Conservation (phyloP, 305 asterid genomes). For the Caryopteris hybrid region DNA sequence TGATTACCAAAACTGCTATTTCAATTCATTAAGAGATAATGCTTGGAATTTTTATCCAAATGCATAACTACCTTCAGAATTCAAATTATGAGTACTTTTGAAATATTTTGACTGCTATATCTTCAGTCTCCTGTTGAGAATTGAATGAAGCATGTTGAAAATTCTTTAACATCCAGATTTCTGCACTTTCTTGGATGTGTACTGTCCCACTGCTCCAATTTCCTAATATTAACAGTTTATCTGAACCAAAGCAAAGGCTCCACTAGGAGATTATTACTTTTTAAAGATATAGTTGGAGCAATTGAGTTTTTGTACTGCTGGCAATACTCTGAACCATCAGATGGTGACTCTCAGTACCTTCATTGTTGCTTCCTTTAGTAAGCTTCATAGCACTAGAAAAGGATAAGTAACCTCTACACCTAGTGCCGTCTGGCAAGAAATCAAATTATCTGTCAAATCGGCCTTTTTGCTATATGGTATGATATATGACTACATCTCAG, state of each 20-base stretch:
- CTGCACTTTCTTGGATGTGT: not conserved
- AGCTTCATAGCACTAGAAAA: not conserved
- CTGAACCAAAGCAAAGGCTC: slow-evolving; percentile 1
- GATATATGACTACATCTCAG: not conserved
- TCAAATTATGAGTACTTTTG: not conserved
- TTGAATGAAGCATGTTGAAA: no score
- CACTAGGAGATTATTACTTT: slow-evolving; percentile 3
- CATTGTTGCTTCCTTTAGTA: slow-evolving; percentile 1
- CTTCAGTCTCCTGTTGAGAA: not conserved
- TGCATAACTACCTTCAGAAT: not conserved
- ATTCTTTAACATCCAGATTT: slow-evolving; percentile 9
- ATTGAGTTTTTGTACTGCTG: not conserved
- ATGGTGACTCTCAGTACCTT: slow-evolving; percentile 1
- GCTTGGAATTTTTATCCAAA: not conserved
- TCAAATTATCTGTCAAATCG: not conserved
- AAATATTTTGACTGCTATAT: not conserved
- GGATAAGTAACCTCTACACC: slow-evolving; percentile 7
- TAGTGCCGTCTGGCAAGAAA: not conserved
- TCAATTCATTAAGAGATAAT: not conserved
- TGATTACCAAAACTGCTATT: not conserved
- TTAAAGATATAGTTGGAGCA: not conserved
- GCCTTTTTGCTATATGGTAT: not conserved
- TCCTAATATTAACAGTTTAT: no score
- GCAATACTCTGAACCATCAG: slow-evolving; percentile 7
- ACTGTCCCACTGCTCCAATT: slow-evolving; percentile 1